phyloP scores from a whole-genome alignment of 108 stramenopile genomes.

The Fragilaria radians region DNA sequence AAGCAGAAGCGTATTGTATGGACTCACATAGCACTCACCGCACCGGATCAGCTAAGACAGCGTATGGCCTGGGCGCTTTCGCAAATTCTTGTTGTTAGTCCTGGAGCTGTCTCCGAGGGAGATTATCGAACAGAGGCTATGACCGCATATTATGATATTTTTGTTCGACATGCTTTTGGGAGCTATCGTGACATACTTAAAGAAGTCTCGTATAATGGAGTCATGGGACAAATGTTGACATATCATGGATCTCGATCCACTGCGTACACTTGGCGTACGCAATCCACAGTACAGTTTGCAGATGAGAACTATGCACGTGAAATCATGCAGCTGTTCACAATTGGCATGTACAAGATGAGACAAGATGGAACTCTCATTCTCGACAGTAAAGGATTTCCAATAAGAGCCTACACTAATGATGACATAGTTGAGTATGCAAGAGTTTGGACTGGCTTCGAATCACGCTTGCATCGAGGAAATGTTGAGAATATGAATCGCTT shows the following conservation, averaged over 20 bases:
- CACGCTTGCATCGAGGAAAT: conserved; percentile 19
- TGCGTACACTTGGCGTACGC: conserved; percentile 29
- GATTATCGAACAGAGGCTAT: neutral
- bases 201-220: conserved; percentile 23
- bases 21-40: neutral
- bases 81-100: too few species aligned
- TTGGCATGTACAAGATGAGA: conserved; percentile 38
- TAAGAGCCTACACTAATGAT: too few species aligned
- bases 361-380: conserved; percentile 30
- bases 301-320: too few species aligned
- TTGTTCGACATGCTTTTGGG: conserved; percentile 56
- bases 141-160: conserved; percentile 50
- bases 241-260: conserved; percentile 21
- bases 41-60: neutral
- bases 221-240: conserved; percentile 50
- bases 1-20: too few species aligned
- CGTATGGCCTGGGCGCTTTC: too few species aligned
- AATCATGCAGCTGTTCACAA: conserved; percentile 37
- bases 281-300: conserved; percentile 17
- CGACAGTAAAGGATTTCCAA: conserved; percentile 9
- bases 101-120: too few species aligned
- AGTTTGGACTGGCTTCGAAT: conserved; percentile 40
- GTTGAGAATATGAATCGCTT: conserved; percentile 12
- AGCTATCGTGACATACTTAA: conserved; percentile 48
- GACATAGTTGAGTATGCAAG: conserved; percentile 37